phyloP scores from a whole-genome alignment of 805 yeast species.

The Nakazawaea pomicola region DNA sequence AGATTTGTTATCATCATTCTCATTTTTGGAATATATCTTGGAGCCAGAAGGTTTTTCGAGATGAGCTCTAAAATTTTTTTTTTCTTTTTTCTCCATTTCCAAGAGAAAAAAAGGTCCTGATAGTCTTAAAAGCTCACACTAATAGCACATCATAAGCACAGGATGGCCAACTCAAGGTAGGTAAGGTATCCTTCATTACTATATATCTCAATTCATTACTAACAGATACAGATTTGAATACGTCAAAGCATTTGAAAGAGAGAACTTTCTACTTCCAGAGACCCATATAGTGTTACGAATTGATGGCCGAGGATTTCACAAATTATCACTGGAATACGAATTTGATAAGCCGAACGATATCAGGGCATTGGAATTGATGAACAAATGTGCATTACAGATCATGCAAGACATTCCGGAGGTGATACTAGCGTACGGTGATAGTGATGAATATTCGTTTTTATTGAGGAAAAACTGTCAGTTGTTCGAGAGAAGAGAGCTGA shows the following conservation, averaged over 20 bases:
- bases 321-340: conserved; percentile 64
- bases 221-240: conserved; percentile 62
- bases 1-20: no score
- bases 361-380: conserved; percentile 75
- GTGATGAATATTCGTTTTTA: conserved; percentile 90
- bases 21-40: no score
- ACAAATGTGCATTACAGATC: conserved; percentile 65
- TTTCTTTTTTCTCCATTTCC: not conserved
- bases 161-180: conserved; percentile 12
- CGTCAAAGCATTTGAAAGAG: conserved; percentile 76
- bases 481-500: conserved; percentile 80
- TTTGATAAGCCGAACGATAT: conserved; percentile 87
- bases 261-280: conserved; percentile 67
- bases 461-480: conserved; percentile 57
- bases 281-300: conserved; percentile 79
- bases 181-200: no score
- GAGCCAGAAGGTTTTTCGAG: no score
- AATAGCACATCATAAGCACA: no score
- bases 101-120: not conserved
- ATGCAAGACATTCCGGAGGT: conserved; percentile 67
- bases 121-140: not conserved
- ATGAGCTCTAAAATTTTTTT: no score
- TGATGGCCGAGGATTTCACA: conserved; percentile 94
- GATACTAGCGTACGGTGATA: conserved; percentile 84
- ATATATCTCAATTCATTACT: no score